These are phyloP conservation scores for Sporisorium scitamineum DNA, from an alignment of 1,284 basidiomycete genomes.

Conservation along the genomic window DNA sequence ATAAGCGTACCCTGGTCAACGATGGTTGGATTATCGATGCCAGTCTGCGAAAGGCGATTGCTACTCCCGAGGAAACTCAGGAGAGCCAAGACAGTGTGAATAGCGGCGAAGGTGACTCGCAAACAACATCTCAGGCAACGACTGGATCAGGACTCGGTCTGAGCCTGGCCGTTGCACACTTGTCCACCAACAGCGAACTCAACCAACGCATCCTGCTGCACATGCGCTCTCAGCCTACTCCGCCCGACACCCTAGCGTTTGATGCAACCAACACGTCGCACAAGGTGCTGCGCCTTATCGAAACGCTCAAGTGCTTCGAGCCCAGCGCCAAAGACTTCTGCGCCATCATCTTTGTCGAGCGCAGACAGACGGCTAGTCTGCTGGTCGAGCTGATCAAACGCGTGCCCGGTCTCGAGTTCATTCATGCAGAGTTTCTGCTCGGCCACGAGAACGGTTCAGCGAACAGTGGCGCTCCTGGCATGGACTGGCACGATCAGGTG, in stretches of 20 bases:
- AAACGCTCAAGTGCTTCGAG: conserved; percentile 47
- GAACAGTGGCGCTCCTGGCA: conserved; percentile 22
- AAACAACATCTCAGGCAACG: not conserved
- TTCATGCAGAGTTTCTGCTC: conserved; percentile 49
- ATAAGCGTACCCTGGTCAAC: conserved; percentile 26
- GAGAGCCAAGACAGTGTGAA: conserved; percentile 1
- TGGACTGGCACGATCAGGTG: conserved; percentile 57
- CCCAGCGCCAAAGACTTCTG: conserved; percentile 29
- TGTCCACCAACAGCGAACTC: conserved; percentile 27
- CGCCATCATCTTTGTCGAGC: conserved; percentile 59
- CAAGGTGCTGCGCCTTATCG: conserved; percentile 48
- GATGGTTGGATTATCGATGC: conserved; percentile 35
- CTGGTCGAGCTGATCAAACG: conserved; percentile 55
- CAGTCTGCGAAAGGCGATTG: conserved; percentile 6
- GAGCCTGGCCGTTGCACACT: conserved; percentile 15
- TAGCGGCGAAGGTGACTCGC: not conserved
- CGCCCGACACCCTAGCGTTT: conserved; percentile 23
- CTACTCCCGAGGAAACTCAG: conserved; percentile 5
- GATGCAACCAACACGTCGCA: conserved; percentile 26
- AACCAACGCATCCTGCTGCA: conserved; percentile 32
- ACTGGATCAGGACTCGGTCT: conserved; percentile 4
- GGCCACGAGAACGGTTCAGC: conserved; percentile 42
- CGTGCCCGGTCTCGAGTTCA: conserved; percentile 31
- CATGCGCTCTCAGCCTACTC: conserved; percentile 20
- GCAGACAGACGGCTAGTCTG: conserved; percentile 47